These are phyloP conservation scores for Magnolia kwangsiensis DNA, from an alignment of 164 flowering plant species.

Conservation along the genomic window DNA sequence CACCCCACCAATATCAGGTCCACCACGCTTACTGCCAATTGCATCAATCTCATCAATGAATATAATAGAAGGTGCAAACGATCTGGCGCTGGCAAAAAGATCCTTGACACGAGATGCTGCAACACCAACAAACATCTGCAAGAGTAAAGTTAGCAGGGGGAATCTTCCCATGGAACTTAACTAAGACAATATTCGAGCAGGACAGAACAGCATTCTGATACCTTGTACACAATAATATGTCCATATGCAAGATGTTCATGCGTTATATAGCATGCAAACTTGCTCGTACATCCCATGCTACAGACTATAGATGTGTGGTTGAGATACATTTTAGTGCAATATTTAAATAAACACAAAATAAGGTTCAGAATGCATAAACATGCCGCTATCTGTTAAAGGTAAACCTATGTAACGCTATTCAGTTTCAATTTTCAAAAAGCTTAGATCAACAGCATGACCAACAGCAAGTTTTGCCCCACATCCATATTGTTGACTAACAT, in stretches of 20 bases:
- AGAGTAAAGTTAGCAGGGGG: constrained; percentile 3
- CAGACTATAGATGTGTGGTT: too few species aligned
- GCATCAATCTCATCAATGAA: constrained; percentile 99
- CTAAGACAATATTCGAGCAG: not conserved
- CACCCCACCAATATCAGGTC: constrained; percentile 99
- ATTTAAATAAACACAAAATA: not conserved
- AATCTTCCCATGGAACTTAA: constrained; percentile 2
- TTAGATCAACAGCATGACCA: too few species aligned
- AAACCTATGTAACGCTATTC: not conserved
- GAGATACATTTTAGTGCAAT: too few species aligned
- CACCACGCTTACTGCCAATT: constrained; percentile 97
- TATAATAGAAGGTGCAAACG: constrained; percentile 90
- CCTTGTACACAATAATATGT: not conserved
- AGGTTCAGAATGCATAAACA: not conserved
- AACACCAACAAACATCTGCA: constrained; percentile 97
- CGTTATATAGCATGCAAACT: too few species aligned
- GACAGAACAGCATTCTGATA: not conserved
- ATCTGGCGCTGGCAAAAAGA: constrained; percentile 87
- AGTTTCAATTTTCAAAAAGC: not conserved
- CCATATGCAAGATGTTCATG: not conserved
- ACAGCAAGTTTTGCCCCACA: too few species aligned
- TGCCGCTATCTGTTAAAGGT: not conserved
- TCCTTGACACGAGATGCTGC: constrained; percentile 98
- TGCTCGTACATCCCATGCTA: too few species aligned
- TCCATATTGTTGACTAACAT: too few species aligned